A percentile compares a stretch with the other conserved stretches of the same genome.
Conservation (phyloP, 768 basidiomycete species). For the Amanita fuliginea region DNA sequence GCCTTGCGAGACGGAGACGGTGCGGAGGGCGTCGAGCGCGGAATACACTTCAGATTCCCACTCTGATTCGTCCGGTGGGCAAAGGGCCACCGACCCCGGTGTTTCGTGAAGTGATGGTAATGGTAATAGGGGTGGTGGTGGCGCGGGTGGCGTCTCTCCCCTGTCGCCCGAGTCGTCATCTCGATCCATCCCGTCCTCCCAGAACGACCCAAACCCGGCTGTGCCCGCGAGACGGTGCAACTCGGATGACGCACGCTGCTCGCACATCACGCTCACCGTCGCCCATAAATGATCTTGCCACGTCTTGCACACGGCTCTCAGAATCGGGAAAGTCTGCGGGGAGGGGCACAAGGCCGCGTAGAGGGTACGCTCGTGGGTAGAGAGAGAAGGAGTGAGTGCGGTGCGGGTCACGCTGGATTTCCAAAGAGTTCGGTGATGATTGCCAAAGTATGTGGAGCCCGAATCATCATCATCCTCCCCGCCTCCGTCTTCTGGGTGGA, state of each 20-base stretch:
- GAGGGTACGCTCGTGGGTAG: constrained; percentile 65
- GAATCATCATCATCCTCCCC: constrained; percentile 40
- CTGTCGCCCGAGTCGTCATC: constrained; percentile 9
- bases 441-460: constrained; percentile 46
- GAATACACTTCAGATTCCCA: constrained; percentile 58
- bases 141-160: background rate
- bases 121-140: too few species aligned
- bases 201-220: constrained; percentile 31
- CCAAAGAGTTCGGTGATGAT: constrained; percentile 73
- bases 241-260: constrained; percentile 66
- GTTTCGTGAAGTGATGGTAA: background rate
- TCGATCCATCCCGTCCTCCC: constrained; percentile 42
- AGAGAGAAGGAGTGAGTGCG: constrained; percentile 38
- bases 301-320: constrained; percentile 68
- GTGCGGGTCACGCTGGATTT: constrained; percentile 75
- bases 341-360: constrained; percentile 80
- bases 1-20: constrained; percentile 56
- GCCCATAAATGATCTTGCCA: constrained; percentile 99
- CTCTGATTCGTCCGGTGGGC: constrained; percentile 34
- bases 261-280: constrained; percentile 68
- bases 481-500: constrained; percentile 21
- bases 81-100: background rate
- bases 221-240: constrained; percentile 58
- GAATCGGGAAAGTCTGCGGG: constrained; percentile 48
- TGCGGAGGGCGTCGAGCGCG: constrained; percentile 46